Evolutionary conservation across 2,329 filamentous ascomycete genomes (phyloP).

Genomic region (Emmonsiellopsis sp.): DNA sequence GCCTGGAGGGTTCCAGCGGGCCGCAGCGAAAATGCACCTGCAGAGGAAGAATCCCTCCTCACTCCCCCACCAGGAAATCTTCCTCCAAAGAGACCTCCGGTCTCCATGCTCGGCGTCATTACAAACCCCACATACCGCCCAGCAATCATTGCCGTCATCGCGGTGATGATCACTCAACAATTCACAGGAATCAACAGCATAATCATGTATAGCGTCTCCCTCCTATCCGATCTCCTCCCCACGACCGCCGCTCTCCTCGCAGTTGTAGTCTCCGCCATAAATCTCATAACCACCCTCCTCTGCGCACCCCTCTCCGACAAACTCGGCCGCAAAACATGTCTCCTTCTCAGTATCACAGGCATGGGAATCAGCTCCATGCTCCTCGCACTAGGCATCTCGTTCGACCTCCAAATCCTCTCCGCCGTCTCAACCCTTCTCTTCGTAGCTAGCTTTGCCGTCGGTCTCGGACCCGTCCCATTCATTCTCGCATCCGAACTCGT

Average conservation of each 20-base stretch:
- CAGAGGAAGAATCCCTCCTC: conserved; percentile 66
- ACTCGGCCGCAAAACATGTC: conserved; percentile 76
- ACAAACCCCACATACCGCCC: conserved; percentile 59
- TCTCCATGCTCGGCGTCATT: conserved; percentile 58
- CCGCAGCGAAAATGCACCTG: conserved; percentile 17
- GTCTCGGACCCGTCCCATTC: conserved; percentile 88
- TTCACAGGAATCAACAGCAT: conserved; percentile 92
- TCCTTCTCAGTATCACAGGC: conserved; percentile 72
- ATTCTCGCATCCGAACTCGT: conserved; percentile 89
- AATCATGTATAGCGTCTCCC: conserved; percentile 94
- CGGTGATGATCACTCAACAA: conserved; percentile 89
- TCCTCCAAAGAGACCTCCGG: conserved; percentile 57
- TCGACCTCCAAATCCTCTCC: conserved; percentile 63
- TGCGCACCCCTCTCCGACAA: conserved; percentile 81
- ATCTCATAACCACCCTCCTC: conserved; percentile 70
- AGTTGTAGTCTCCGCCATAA: conserved; percentile 77
- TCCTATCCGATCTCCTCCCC: conserved; percentile 72
- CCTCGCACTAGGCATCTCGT: conserved; percentile 71
- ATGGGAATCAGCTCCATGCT: conserved; percentile 72
- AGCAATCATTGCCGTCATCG: conserved; percentile 73
- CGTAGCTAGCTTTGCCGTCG: conserved; percentile 81
- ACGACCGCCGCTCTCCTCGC: conserved; percentile 76
- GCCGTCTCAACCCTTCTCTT: conserved; percentile 76
- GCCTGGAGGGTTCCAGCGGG: conserved; percentile 37
- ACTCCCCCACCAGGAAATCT: conserved; percentile 47